phyloP scores from a whole-genome alignment of 108 stramenopile species.

The Cyclotella choctawhatcheeana region DNA sequence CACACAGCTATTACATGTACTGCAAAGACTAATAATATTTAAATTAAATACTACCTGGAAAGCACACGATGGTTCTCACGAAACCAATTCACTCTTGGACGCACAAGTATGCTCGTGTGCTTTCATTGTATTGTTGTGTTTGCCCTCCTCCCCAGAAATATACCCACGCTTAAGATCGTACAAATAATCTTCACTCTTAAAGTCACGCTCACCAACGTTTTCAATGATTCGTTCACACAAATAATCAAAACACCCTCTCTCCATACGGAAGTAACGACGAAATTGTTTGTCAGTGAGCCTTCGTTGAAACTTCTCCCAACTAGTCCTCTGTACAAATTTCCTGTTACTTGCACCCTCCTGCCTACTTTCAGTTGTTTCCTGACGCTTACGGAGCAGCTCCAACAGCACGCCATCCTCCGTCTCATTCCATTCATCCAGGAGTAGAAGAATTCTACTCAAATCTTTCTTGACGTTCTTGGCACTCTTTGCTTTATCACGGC shows the following conservation, averaged over 20 bases:
- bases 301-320: slow-evolving; percentile 1
- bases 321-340: neutral
- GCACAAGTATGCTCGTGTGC: neutral
- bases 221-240: neutral
- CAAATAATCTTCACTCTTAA: neutral
- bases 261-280: slow-evolving; percentile 5
- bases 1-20: no score
- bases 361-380: neutral
- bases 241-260: slow-evolving; percentile 11
- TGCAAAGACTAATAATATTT: neutral
- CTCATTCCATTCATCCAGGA: slow-evolving; percentile 2
- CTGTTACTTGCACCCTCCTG: neutral
- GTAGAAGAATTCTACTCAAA: neutral
- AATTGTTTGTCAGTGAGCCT: neutral
- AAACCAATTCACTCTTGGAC: slow-evolving; percentile 16
- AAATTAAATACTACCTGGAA: neutral
- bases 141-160: neutral
- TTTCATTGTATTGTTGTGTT: neutral
- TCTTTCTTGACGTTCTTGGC: neutral
- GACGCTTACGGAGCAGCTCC: neutral
- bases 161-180: neutral
- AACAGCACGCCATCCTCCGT: neutral
- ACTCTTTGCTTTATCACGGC: neutral
- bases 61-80: slow-evolving; percentile 1
- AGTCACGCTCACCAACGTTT: neutral